These are phyloP conservation scores for Irineochytrium annulatum DNA, from an alignment of 192 early-diverging fungal genomes.

Conservation along the genomic window DNA sequence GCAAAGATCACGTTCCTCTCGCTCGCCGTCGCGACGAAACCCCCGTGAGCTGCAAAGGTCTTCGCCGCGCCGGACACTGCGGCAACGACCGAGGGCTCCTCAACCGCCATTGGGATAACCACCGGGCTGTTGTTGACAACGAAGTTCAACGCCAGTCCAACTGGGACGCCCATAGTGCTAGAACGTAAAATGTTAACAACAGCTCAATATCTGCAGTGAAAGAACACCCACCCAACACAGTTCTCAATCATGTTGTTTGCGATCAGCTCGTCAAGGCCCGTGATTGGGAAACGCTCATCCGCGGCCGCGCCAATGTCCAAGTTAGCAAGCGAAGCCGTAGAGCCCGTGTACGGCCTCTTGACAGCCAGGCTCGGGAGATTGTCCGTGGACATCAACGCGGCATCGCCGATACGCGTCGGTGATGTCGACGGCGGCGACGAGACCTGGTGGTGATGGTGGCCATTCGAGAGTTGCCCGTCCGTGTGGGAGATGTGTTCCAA, in stretches of 20 bases:
- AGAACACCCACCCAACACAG: slow-evolving; percentile 53
- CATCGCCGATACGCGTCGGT: slow-evolving; percentile 1
- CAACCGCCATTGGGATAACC: slow-evolving; percentile 72
- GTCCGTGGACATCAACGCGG: neutral
- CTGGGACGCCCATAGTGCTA: slow-evolving; percentile 64
- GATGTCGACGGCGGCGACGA: slow-evolving; percentile 9
- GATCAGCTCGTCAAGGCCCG: slow-evolving; percentile 58
- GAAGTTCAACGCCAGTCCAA: slow-evolving; percentile 72
- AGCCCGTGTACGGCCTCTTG: neutral
- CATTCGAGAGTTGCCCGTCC: no score
- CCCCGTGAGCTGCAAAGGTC: slow-evolving; percentile 47
- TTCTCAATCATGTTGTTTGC: slow-evolving; percentile 81
- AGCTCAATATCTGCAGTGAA: neutral
- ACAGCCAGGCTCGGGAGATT: neutral
- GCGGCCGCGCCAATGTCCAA: slow-evolving; percentile 14
- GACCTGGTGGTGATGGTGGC: no score
- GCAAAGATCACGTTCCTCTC: slow-evolving; percentile 67
- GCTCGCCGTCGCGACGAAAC: slow-evolving; percentile 54
- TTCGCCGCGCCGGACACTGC: slow-evolving; percentile 75
- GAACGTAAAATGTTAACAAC: no score
- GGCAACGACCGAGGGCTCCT: slow-evolving; percentile 73
- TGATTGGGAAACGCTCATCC: slow-evolving; percentile 54
- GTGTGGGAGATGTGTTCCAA: no score
- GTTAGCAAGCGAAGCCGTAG: slow-evolving; percentile 15
- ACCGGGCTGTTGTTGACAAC: slow-evolving; percentile 56